Evolutionary conservation across 768 basidiomycete species (phyloP).

Genomic region (Royoungia palumana): DNA sequence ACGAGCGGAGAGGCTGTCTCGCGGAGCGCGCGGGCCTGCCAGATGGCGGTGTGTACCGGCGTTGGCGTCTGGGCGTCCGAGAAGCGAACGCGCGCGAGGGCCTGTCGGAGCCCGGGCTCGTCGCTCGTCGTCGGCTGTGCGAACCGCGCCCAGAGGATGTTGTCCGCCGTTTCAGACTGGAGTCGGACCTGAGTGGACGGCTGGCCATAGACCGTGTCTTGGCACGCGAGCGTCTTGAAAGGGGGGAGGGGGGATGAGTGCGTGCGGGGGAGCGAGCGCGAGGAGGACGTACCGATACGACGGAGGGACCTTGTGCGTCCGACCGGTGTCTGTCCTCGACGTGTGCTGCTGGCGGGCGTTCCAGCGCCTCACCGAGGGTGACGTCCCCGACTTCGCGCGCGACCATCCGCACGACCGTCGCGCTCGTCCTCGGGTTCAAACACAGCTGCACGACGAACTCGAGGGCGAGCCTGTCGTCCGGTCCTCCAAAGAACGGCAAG

Average conservation of each 20-base stretch:
- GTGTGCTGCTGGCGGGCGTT: conserved; percentile 25
- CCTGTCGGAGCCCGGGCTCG: conserved; percentile 20
- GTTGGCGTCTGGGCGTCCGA: conserved; percentile 48
- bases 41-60: conserved; percentile 57
- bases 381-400: conserved; percentile 53
- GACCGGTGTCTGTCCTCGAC: conserved; percentile 1
- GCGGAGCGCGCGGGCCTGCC: conserved; percentile 36
- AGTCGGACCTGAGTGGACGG: conserved; percentile 60
- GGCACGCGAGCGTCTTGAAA: conserved; percentile 43
- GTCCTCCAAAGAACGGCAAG: conserved; percentile 91
- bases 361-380: conserved; percentile 31
- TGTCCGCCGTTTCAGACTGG: conserved; percentile 83
- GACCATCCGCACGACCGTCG: conserved; percentile 68
- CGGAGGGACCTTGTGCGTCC: not conserved
- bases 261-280: not conserved
- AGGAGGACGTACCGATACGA: conserved; percentile 9
- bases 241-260: not conserved
- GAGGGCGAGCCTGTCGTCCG: conserved; percentile 86
- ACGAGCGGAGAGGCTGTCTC: conserved; percentile 44
- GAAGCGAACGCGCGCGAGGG: conserved; percentile 63
- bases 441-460: conserved; percentile 85
- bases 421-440: conserved; percentile 59
- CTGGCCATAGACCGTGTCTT: conserved; percentile 71
- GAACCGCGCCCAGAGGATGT: conserved; percentile 68
- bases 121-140: conserved; percentile 28